Evolutionary conservation across 1,139 yeast species (phyloP), one percentile per base, ranked within the genome.

Genomic region (Taphrina wiesneri): DNA sequence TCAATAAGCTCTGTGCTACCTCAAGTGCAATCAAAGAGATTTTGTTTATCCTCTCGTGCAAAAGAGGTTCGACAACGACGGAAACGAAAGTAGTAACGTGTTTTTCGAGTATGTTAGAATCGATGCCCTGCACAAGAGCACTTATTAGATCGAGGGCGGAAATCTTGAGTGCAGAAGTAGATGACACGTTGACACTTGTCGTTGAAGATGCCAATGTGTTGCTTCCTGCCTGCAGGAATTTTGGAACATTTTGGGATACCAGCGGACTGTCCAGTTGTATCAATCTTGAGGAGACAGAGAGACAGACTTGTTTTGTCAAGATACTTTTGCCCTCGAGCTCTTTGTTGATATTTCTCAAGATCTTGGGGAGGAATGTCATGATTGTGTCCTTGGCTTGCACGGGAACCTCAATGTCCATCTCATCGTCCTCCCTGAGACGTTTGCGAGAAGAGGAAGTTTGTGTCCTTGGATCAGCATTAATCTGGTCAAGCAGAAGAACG

Each of bases 1-100:
- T 75, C 52, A 76, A 75, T 11, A 82, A 74, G 1, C 83, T 78
- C 56, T 59, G 36, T 11, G 67, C 63, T 3, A 65, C 66, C 25
- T 74, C 78, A 47, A 86, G 75, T 11, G 84, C 82, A 68, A 85
- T 87, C 17, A 79, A 74, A 11, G 85, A 78, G 36, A 84, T 78
- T 71, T 83, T 60, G 23, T 39, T 49, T 7, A 60, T 34, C 52
- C 30, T 51, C 30, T 60, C 57, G 7, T 28, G 13, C 25, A 25
- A 41, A 17, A 60, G 52, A 13, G 57, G 21, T 7, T 51, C 46
- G 11, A 43, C n/a, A 17, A 51, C 21, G 34, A 60, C 36, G 11
- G 49, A 19, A 13, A 39, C 46, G n/a, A 60, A 30, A 28, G 46
- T 21, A n/a, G 36, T 26, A 4, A 54, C 13, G 11, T 36, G 46